Evolutionary conservation across 139 green algal species (phyloP), one percentile per base, ranked within the genome.

Genomic region (Coccomyxa sp.): DNA sequence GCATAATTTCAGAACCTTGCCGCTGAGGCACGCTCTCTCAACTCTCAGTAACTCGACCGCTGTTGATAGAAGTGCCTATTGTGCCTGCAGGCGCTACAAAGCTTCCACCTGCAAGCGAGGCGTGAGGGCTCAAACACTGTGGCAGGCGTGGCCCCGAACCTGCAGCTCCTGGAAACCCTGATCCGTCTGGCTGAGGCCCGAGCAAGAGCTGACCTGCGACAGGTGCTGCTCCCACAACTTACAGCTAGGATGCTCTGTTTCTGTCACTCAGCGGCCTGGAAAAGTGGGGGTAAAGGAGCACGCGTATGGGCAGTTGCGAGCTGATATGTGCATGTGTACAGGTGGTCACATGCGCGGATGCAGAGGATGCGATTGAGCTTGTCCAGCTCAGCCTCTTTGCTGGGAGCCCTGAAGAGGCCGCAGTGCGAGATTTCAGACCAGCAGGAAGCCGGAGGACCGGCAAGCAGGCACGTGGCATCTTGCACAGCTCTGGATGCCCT

Each of bases 81-180:
- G n/a, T n/a, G n/a, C n/a, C n/a, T n/a, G n/a, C 71, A 76, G 71
- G 71, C 64, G 71, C 72, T 89, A 39, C 79, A 88, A 68, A 78
- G 72, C 1, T 94, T 93, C 77, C 97, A 95, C 81, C 83, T 95
- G 37, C 77, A 92, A 55, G 83, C 97, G 78, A 86, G 92, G 10
- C 35, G 82, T 0, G 70, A 82, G 34, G 68, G 78, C 36, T 10
- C n/a, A 34, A 24, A 50, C 70, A 14, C 64, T 6, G 35, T 54
- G 10, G 81, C 83, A 6, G 73, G 78, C 39, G 81, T 71, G 24
- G 83, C 83, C 50, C 80, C 64, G 18, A 76, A 37, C 38, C 33
- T 69, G 31, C 68, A 75, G n/a, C 93, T 98, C 85, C 91, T 98
- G 77, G 95, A 99, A 84, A 95, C 87, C 82, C 82, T 99, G 77